Base-by-base conservation (phyloP, 2,329 filamentous ascomycete genomes). In the Sclerotinia trifoliorum region DNA sequence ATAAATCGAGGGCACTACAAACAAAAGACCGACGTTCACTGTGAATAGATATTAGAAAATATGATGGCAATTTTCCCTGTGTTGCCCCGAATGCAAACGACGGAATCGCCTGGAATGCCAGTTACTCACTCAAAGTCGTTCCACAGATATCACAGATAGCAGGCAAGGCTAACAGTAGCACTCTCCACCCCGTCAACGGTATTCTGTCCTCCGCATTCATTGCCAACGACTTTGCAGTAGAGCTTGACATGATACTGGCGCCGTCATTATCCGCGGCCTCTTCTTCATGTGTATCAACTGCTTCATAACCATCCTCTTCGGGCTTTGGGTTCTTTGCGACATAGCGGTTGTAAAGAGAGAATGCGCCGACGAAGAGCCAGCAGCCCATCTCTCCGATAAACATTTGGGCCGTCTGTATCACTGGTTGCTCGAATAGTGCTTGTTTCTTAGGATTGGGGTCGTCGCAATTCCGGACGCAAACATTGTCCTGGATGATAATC, bases 341-440 rank as follows among this genome's bases (percentile, higher is more conserved):
- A 74, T 86, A 85, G 71, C 84, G 85, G 61, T 84, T 83, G 79
- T 91, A 91, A 2, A 94, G 80, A 29, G 86, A 83, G 77, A 91
- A 88, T 62, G 85, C 75, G 29, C 90, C 88, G 55, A 98, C 86
- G 65, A 99, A 92, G 19, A 98, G 85, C 94, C 94, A 99, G 82
- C 93, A 96, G 71, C 93, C 94, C 85, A 92, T 91, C 79, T 99
- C 95, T 67, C 95, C 95, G 71, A 97, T 85, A 79, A 99, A 99
- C 95, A 99, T 99, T 79, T 98, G 95, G 1, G 93, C 88, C 71
- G 95, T 98, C 79, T 99, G 95, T 66, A 98, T 88, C 65, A 99
- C 94, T 24, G 95, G 95, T 78, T 98, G 94, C 79, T 97, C 93
- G 80, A 99, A 98, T 74, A 86, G 85, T 71, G 86, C 82, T 65